phyloP scores from a whole-genome alignment of 495 filamentous ascomycete species.

The Daldinia grandis region DNA sequence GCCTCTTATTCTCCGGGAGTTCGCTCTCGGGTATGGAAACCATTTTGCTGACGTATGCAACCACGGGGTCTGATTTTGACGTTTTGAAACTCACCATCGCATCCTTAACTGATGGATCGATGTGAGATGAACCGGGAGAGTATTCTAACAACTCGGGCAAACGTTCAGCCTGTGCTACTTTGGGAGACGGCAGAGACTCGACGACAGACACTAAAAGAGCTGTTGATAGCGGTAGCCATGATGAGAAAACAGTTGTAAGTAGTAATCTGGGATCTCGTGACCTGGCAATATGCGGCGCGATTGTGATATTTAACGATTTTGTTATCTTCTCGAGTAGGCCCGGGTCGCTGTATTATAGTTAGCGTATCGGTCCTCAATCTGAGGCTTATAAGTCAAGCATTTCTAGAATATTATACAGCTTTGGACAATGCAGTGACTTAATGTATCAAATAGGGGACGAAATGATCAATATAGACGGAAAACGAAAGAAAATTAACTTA shows the following conservation, averaged over 20 bases:
- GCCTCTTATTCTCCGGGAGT: conserved; percentile 79
- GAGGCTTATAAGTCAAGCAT: conserved; percentile 13
- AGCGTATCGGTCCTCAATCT: conserved; percentile 37
- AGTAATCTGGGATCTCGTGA: conserved; percentile 85
- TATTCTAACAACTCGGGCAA: conserved; percentile 78
- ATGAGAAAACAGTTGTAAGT: conserved; percentile 83
- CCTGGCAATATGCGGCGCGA: conserved; percentile 83
- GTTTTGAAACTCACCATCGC: conserved; percentile 85
- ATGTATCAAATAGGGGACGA: not conserved
- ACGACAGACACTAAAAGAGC: conserved; percentile 91
- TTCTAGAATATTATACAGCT: not conserved
- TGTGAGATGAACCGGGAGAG: conserved; percentile 78
- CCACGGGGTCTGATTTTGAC: conserved; percentile 73
- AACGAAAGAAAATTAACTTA: conserved; percentile 49
- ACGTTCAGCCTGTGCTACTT: conserved; percentile 80
- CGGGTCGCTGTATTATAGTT: conserved; percentile 68
- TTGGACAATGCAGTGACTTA: not conserved
- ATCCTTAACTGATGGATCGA: conserved; percentile 72
- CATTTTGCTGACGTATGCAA: conserved; percentile 99
- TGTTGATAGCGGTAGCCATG: conserved; percentile 94
- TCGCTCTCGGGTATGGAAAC: conserved; percentile 93
- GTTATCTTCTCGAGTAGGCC: conserved; percentile 90
- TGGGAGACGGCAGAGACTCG: conserved; percentile 90
- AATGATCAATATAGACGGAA: not conserved
- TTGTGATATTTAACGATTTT: conserved; percentile 83